Percentiles rank a stretch among this genome's conserved stretches.
These are phyloP conservation scores for Bathelium albidoporum DNA, from an alignment of 495 filamentous ascomycete genomes.

Conservation along the genomic window DNA sequence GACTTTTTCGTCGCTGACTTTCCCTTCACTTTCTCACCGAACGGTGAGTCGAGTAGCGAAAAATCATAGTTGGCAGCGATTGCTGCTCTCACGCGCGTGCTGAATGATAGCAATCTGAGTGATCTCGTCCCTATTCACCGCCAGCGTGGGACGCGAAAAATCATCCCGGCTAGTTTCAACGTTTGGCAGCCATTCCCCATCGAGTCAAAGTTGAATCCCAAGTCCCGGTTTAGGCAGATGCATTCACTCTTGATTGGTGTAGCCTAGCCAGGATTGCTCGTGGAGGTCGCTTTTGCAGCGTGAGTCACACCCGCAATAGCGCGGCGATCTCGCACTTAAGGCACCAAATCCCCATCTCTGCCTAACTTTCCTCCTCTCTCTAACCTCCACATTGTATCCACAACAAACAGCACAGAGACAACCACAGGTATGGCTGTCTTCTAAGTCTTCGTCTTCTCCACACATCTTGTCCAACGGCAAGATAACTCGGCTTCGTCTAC, in stretches of 20 bases:
- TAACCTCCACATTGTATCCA: constrained; percentile 28
- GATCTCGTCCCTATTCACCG: not conserved
- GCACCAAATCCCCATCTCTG: constrained; percentile 13
- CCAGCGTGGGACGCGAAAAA: not conserved
- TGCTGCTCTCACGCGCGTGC: not conserved
- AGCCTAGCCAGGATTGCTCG: not conserved
- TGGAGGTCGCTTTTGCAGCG: not conserved
- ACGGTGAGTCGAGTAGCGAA: not conserved
- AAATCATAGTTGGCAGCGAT: not conserved
- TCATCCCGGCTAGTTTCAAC: not conserved
- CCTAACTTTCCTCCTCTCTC: constrained; percentile 17
- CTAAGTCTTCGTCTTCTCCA: constrained; percentile 17
- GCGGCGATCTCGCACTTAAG: constrained; percentile 10
- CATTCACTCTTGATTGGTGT: not conserved
- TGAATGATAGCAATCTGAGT: not conserved
- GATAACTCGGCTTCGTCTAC: constrained; percentile 36
- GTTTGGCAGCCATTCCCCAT: not conserved
- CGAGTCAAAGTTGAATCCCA: not conserved
- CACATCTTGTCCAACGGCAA: constrained; percentile 43
- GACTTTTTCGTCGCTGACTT: not conserved
- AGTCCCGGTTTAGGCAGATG: not conserved
- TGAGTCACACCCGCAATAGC: constrained; percentile 6
- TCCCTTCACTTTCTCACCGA: not conserved
- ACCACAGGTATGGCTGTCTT: constrained; percentile 39
- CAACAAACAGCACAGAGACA: constrained; percentile 30